phyloP scores from a whole-genome alignment of 1,284 basidiomycete genomes.

The Peniophora sp. region DNA sequence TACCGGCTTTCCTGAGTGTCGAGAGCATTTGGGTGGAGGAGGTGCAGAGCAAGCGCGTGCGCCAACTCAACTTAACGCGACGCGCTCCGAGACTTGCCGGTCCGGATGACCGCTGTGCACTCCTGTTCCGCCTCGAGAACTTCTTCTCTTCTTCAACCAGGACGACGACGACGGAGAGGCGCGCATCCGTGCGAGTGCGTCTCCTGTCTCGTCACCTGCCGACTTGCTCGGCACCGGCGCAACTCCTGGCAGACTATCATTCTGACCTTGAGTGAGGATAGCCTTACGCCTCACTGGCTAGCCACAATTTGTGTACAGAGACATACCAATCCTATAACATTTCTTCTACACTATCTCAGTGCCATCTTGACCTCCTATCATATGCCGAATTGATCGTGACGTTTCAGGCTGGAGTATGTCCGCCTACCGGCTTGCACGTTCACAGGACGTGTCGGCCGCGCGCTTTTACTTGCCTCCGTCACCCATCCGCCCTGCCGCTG shows the following conservation, averaged over 20 bases:
- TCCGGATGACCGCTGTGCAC: background rate
- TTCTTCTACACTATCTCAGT: background rate
- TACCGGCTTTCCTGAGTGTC: conserved; percentile 51
- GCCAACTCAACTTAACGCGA: background rate
- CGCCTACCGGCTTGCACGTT: too few species aligned
- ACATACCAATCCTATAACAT: conserved; percentile 33
- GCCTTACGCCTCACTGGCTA: conserved; percentile 34
- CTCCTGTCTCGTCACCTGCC: conserved; percentile 67
- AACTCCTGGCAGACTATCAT: conserved; percentile 53
- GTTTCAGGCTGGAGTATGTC: too few species aligned
- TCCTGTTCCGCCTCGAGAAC: background rate
- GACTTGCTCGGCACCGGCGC: conserved; percentile 25
- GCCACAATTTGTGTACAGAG: conserved; percentile 64
- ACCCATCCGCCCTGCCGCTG: background rate
- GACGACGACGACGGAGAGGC: conserved; percentile 70
- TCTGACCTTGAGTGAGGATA: conserved; percentile 76
- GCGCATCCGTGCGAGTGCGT: conserved; percentile 17
- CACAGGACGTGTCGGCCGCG: too few species aligned
- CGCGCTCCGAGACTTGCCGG: background rate
- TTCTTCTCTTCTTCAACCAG: conserved; percentile 30
- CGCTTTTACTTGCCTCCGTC: too few species aligned
- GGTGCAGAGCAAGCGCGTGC: background rate
- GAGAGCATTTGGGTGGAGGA: conserved; percentile 41
- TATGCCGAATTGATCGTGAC: background rate
- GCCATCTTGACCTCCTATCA: conserved; percentile 1